Evolutionary conservation across 139 green algal species (phyloP), one percentile per base, ranked within the genome.

Genomic region (Tetratostichococcus sp.): DNA sequence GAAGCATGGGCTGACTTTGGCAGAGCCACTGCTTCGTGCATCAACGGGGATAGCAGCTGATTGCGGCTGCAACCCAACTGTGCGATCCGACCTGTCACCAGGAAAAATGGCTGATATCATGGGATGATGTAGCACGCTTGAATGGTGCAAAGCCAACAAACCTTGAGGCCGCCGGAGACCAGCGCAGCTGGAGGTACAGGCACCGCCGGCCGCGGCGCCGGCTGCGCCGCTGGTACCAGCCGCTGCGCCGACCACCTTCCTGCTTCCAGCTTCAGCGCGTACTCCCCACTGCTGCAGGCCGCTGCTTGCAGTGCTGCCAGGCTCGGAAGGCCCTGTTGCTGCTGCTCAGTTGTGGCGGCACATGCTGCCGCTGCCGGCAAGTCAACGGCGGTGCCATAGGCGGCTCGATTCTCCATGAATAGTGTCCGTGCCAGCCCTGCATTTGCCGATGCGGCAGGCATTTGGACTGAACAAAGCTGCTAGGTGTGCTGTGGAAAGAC

Each of bases 151-250:
- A 23, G 39, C 8, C 39, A 50, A 25, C n/a, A 50, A 43, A 77
- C 73, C 73, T 77, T 77, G 65, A 65, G 39, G 35, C 73, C 73
- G 28, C 73, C 73, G 3, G 62, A 30, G 3, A 77, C 35, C 0
- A 76, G 31, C 21, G n/a, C 23, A 0, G 72, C 30, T 2, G 34
- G 8, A 14, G 31, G 42, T 1, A 35, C 25, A 5, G 69, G 5
- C 0, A 30, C 25, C 4, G 19, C n/a, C 32, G 14, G 31, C 11
- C 72, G 34, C n/a, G 34, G 62, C 4, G 33, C 35, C 4, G 65
- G 25, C 26, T 26, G 35, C n/a, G 28, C 28, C 21, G 26, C 35
- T 2, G 62, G 73, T 4, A 72, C 62, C 65, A 77, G 33, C 3
- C 73, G 62, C 73, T 72, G 16, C n/a, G 25, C 73, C 4, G 25